Percentiles rank a stretch among this genome's conserved stretches.
Evolutionary conservation across 208 protist species (phyloP).

Genomic region (Novymonas esmeraldas): DNA sequence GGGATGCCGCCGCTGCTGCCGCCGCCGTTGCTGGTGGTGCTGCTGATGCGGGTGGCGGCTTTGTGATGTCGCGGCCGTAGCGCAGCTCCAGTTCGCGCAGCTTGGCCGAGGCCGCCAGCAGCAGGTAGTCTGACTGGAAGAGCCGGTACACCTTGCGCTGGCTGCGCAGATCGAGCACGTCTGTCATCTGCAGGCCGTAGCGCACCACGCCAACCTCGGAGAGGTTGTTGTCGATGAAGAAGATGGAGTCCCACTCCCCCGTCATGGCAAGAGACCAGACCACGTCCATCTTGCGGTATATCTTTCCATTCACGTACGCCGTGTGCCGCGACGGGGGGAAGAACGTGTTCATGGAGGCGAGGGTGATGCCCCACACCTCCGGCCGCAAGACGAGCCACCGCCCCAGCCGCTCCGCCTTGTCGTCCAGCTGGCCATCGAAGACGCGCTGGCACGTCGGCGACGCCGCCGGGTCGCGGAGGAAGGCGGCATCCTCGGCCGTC

Average conservation of each 20-base stretch:
- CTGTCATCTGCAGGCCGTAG: slow-evolving; percentile 58
- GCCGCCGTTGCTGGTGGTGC: neutral
- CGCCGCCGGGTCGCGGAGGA: slow-evolving; percentile 27
- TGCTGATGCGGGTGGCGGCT: too few relatives aligned
- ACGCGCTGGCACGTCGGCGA: slow-evolving; percentile 27
- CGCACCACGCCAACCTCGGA: slow-evolving; percentile 75
- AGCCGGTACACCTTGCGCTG: slow-evolving; percentile 45
- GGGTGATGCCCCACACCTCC: slow-evolving; percentile 76
- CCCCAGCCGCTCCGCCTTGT: slow-evolving; percentile 32
- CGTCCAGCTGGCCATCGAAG: slow-evolving; percentile 27
- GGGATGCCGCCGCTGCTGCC: too few relatives aligned
- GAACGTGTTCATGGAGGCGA: slow-evolving; percentile 62
- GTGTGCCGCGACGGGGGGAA: slow-evolving; percentile 65
- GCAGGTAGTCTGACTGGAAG: slow-evolving; percentile 65
- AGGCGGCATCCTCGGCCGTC: slow-evolving; percentile 35
- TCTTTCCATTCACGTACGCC: slow-evolving; percentile 75
- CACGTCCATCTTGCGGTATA: slow-evolving; percentile 85
- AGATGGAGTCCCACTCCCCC: slow-evolving; percentile 78
- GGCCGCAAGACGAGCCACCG: slow-evolving; percentile 83
- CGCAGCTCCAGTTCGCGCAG: slow-evolving; percentile 43
- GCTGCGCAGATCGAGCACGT: slow-evolving; percentile 51
- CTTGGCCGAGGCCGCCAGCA: slow-evolving; percentile 55
- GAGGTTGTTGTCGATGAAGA: slow-evolving; percentile 90
- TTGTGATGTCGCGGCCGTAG: slow-evolving; percentile 44
- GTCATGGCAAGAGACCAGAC: slow-evolving; percentile 78